Percentiles rank a stretch among this genome's conserved stretches.
These are phyloP conservation scores for Aristolochia fimbriata DNA, from an alignment of 164 flowering plant species.

Conservation along the genomic window DNA sequence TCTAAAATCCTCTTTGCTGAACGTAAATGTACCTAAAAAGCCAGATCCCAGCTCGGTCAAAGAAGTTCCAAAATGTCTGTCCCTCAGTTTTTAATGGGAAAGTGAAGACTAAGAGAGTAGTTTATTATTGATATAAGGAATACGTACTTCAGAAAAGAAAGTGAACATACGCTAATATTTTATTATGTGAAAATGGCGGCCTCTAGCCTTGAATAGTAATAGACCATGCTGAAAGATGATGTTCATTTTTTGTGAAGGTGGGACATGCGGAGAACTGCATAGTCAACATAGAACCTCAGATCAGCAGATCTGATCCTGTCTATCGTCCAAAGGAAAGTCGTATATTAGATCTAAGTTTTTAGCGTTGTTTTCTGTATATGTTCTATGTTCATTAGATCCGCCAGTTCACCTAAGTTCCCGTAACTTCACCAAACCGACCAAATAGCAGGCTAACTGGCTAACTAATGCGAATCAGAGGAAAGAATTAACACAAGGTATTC, in stretches of 20 bases:
- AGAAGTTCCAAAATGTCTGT: not conserved
- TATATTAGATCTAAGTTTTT: not conserved
- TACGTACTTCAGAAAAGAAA: not conserved
- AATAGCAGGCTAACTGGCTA: not conserved
- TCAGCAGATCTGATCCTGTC: too few species aligned
- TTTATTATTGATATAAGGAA: not conserved
- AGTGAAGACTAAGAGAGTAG: not conserved
- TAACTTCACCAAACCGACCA: not conserved
- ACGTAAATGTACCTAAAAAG: slow-evolving; percentile 69
- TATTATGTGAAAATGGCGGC: too few species aligned
- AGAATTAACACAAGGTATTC: not conserved
- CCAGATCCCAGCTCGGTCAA: not conserved
- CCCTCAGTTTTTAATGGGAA: not conserved
- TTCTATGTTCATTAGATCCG: not conserved
- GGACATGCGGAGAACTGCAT: too few species aligned
- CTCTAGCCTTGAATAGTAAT: too few species aligned
- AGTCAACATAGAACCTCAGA: too few species aligned
- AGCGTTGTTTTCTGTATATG: not conserved
- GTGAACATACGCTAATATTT: not conserved
- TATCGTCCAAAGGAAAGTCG: too few species aligned
- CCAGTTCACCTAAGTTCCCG: not conserved
- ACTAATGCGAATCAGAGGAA: not conserved
- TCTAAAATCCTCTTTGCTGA: slow-evolving; percentile 68
- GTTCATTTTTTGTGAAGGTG: too few species aligned
- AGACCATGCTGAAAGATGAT: too few species aligned